Conservation (phyloP, 805 yeast species). For the Cephaloascus fragrans region DNA sequence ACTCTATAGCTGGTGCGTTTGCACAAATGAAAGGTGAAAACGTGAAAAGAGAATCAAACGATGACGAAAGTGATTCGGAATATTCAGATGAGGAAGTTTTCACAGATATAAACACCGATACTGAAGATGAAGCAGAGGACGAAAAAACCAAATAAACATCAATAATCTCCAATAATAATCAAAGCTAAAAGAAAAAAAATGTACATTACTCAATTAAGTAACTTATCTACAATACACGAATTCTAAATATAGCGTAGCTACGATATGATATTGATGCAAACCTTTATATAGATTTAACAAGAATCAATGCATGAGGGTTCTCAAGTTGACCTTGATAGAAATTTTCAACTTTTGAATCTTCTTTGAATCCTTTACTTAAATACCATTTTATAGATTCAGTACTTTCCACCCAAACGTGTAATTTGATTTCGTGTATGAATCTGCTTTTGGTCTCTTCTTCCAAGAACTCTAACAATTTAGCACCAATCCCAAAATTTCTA, state of each 20-base stretch:
- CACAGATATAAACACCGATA: constrained; percentile 35
- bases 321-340: constrained; percentile 39
- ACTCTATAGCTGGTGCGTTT: constrained; percentile 65
- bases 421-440: constrained; percentile 41
- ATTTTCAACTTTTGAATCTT: constrained; percentile 22
- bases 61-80: constrained; percentile 25
- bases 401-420: constrained; percentile 43
- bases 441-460: constrained; percentile 44
- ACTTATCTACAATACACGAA: no score
- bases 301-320: constrained; percentile 37
- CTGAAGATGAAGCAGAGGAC: constrained; percentile 26
- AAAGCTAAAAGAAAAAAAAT: no score
- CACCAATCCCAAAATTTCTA: constrained; percentile 52
- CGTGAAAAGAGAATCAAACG: constrained; percentile 29
- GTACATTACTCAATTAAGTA: no score
- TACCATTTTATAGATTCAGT: constrained; percentile 40
- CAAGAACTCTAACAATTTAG: constrained; percentile 44
- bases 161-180: neutral
- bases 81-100: constrained; percentile 23
- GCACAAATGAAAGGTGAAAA: constrained; percentile 58
- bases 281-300: constrained; percentile 20
- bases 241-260: no score
- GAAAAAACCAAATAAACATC: no score
- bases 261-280: constrained; percentile 2
- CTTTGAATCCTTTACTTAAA: constrained; percentile 34